Evolutionary conservation across 352 stramenopile genomes (phyloP).

Genomic region (Peronospora destructor): DNA sequence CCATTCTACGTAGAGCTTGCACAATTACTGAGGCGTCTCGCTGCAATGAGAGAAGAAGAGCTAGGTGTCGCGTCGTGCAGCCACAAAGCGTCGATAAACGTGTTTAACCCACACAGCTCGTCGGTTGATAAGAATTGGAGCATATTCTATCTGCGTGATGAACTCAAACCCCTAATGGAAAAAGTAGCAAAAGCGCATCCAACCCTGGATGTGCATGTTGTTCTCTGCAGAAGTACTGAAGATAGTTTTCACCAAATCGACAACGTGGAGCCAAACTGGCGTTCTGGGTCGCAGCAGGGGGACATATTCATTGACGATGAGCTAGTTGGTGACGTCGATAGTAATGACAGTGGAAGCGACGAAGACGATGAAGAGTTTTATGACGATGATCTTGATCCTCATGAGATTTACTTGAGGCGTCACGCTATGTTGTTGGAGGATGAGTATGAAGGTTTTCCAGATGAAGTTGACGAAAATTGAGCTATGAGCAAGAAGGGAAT

Average conservation of each 20-base stretch:
- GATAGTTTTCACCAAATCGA: conserved; percentile 23
- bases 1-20: conserved; percentile 36
- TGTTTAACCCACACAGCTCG: conserved; percentile 20
- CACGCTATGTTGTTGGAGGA: conserved; percentile 17
- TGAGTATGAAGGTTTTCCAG: conserved; percentile 12
- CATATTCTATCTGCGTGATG: conserved; percentile 17
- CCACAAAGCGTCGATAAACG: conserved; percentile 19
- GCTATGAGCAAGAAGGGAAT: background rate
- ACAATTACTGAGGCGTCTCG: conserved; percentile 20
- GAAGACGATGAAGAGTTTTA: conserved; percentile 5
- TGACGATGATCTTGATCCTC: background rate
- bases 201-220: conserved; percentile 19
- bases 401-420: conserved; percentile 9
- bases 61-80: conserved; percentile 8
- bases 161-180: conserved; percentile 33
- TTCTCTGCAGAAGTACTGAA: conserved; percentile 13
- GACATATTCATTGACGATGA: conserved; percentile 25
- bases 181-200: conserved; percentile 20
- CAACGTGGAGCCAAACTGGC: conserved; percentile 25
- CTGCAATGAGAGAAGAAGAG: conserved; percentile 12
- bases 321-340: conserved; percentile 8
- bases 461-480: conserved; percentile 11
- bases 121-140: conserved; percentile 23
- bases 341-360: conserved; percentile 5
- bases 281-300: conserved; percentile 13